Conservation (phyloP, 78 protist species). For the Dictyostelium purpureum region DNA sequence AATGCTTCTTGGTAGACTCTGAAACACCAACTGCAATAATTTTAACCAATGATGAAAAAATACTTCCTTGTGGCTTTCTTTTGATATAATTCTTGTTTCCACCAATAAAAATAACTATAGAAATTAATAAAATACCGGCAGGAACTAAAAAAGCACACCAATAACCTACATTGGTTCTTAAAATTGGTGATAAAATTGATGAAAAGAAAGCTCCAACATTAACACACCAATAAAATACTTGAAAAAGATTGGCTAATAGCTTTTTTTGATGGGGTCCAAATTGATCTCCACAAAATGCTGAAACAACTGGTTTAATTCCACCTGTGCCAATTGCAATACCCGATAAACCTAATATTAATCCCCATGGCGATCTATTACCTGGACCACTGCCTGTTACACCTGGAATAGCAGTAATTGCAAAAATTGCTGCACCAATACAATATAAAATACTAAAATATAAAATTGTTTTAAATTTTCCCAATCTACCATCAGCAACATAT, state of each 20-base stretch:
- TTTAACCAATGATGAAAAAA: background rate
- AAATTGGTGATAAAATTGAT: constrained; percentile 80
- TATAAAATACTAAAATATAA: constrained; percentile 61
- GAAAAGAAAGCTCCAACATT: constrained; percentile 86
- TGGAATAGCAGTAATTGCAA: constrained; percentile 80
- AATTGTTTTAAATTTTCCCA: constrained; percentile 80
- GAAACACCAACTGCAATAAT: constrained; percentile 18
- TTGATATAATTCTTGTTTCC: constrained; percentile 58
- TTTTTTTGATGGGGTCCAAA: constrained; percentile 42
- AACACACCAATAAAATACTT: constrained; percentile 82
- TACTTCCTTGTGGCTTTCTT: constrained; percentile 27
- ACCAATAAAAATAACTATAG: constrained; percentile 39
- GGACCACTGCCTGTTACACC: constrained; percentile 79
- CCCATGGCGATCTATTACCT: constrained; percentile 52
- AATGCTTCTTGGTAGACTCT: background rate
- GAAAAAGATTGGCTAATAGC: constrained; percentile 63
- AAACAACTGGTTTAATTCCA: constrained; percentile 81
- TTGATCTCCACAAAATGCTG: constrained; percentile 90
- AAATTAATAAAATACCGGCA: constrained; percentile 43
- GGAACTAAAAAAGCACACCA: constrained; percentile 88
- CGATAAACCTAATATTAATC: constrained; percentile 53
- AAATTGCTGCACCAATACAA: constrained; percentile 44
- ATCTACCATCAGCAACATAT: constrained; percentile 61
- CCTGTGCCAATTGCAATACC: constrained; percentile 89
- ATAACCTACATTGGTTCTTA: constrained; percentile 67